Evolutionary conservation across 176 grass and related monocot genomes (phyloP).

Genomic region (Musa beccarii): DNA sequence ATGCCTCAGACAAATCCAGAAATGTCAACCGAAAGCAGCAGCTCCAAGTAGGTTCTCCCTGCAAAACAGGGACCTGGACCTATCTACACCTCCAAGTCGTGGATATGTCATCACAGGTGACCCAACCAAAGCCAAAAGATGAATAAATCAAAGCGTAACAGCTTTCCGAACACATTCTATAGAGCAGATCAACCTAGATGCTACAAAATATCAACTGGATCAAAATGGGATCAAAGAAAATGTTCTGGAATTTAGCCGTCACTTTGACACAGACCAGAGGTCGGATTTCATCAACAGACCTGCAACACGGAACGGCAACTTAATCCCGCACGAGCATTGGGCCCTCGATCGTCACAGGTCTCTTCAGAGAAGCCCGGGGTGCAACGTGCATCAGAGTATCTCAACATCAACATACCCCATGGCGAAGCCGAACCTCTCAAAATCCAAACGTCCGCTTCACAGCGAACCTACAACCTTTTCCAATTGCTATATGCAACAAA

Average conservation of each 20-base stretch:
- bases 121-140: not conserved
- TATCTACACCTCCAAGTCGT: conserved; percentile 9
- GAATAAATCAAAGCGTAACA: no score
- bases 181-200: no score
- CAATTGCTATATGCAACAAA: no score
- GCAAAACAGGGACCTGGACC: conserved; percentile 30
- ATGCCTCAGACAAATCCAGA: conserved; percentile 18
- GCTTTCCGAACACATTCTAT: no score
- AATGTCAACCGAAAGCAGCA: conserved; percentile 17
- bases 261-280: not conserved
- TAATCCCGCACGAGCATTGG: conserved; percentile 53
- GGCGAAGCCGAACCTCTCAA: no score
- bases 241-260: not conserved
- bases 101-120: not conserved
- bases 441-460: no score
- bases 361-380: conserved; percentile 55
- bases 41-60: conserved; percentile 47
- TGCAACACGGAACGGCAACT: conserved; percentile 64
- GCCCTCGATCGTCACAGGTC: conserved; percentile 41
- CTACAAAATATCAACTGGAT: no score
- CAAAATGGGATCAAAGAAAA: no score
- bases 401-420: no score
- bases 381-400: not conserved
- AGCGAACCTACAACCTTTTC: no score
- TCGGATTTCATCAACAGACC: not conserved